phyloP scores from a whole-genome alignment of 331 rosid genomes.

The Malus hybrid region DNA sequence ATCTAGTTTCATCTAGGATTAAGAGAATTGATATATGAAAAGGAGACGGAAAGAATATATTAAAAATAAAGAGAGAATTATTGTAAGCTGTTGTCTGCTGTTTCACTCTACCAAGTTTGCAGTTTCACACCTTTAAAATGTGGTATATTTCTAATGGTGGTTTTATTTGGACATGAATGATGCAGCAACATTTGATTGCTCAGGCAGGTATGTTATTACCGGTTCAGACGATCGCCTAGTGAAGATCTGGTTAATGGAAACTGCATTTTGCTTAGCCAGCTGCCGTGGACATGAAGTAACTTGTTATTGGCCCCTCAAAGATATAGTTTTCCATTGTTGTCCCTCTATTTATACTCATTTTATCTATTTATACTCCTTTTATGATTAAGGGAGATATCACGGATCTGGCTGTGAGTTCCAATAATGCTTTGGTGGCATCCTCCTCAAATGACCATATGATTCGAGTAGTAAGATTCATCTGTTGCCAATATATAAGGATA shows the following conservation, averaged over 20 bases:
- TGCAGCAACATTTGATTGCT: conserved; percentile 90
- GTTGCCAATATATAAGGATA: background rate
- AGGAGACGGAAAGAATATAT: background rate
- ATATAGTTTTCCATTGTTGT: background rate
- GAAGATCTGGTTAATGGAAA: conserved; percentile 98
- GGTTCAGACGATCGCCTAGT: conserved; percentile 99
- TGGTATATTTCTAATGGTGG: conserved; percentile 10
- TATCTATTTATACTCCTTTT: background rate
- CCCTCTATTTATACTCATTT: background rate
- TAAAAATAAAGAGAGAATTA: background rate
- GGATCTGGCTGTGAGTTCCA: conserved; percentile 97
- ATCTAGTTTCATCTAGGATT: background rate
- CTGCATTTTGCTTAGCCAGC: conserved; percentile 94
- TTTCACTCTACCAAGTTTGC: background rate
- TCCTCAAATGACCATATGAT: conserved; percentile 88
- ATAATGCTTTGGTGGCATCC: conserved; percentile 95
- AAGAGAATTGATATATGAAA: background rate
- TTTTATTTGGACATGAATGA: conserved; percentile 21
- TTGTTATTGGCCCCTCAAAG: conserved; percentile 15
- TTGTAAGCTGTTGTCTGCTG: background rate
- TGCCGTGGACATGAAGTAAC: conserved; percentile 99
- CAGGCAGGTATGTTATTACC: conserved; percentile 89
- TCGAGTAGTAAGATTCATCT: conserved; percentile 74
- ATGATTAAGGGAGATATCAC: conserved; percentile 88
- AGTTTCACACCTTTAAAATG: background rate